phyloP scores from a whole-genome alignment of 306 rosid species.

The Fragaria vesca region DNA sequence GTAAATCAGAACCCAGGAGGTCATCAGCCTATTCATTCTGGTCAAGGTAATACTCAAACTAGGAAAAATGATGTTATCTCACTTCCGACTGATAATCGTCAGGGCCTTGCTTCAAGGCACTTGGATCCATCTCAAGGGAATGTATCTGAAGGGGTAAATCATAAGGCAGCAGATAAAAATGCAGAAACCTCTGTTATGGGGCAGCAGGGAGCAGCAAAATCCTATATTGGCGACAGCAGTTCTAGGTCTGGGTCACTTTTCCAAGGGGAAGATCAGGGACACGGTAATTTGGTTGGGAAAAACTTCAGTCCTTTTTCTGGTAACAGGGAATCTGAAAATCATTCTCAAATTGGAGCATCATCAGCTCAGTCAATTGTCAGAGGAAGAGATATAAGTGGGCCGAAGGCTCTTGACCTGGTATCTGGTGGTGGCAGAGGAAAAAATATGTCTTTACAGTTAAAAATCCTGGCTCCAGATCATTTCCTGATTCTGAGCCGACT shows the following conservation, averaged over 20 bases:
- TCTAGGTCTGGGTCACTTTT: constrained; percentile 40
- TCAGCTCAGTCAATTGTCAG: constrained; percentile 40
- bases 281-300: constrained; percentile 40
- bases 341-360: constrained; percentile 35
- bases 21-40: constrained; percentile 52
- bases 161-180: constrained; percentile 35
- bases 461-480: constrained; percentile 57
- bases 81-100: constrained; percentile 46
- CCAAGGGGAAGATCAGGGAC: constrained; percentile 42
- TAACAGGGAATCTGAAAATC: constrained; percentile 50
- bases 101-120: constrained; percentile 41
- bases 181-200: constrained; percentile 38
- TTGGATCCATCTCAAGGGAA: constrained; percentile 44
- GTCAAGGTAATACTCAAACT: constrained; percentile 45
- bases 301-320: constrained; percentile 26
- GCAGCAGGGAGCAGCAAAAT: constrained; percentile 41
- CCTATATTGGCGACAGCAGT: constrained; percentile 39
- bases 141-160: constrained; percentile 26
- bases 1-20: constrained; percentile 55
- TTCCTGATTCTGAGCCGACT: constrained; percentile 46
- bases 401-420: constrained; percentile 41
- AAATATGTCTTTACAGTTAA: constrained; percentile 58
- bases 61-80: constrained; percentile 44
- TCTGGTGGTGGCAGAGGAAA: constrained; percentile 73
- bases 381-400: constrained; percentile 50